Evolutionary conservation across 2,329 filamentous ascomycete genomes (phyloP).

Genomic region (Coniella vitis): DNA sequence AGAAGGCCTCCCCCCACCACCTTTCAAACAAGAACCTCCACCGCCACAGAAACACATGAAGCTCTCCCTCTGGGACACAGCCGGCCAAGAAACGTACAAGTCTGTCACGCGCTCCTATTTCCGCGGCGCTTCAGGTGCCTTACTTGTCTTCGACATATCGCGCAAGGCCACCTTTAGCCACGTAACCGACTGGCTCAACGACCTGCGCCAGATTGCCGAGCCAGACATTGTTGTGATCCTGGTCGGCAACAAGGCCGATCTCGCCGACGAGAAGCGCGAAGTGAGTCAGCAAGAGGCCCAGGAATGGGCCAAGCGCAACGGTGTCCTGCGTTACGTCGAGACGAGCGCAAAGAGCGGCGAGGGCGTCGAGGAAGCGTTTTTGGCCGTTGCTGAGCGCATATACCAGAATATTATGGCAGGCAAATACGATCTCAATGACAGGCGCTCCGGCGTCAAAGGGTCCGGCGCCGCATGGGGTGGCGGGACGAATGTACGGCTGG

Average conservation of each 20-base stretch:
- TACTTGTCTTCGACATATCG: constrained; percentile 93
- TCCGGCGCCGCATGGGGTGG: constrained; percentile 42
- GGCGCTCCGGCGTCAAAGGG: constrained; percentile 84
- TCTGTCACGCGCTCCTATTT: constrained; percentile 93
- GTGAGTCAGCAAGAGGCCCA: constrained; percentile 79
- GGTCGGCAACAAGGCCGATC: constrained; percentile 91
- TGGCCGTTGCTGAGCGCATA: constrained; percentile 90
- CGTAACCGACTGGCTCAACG: constrained; percentile 88
- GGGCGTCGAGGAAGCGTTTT: constrained; percentile 86
- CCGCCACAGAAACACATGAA: constrained; percentile 75
- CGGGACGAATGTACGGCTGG: constrained; percentile 38
- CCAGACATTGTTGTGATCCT: constrained; percentile 91
- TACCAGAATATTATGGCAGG: constrained; percentile 95
- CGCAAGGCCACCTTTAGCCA: constrained; percentile 78
- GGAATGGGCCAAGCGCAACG: constrained; percentile 80
- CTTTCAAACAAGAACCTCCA: constrained; percentile 22
- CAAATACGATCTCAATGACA: constrained; percentile 88
- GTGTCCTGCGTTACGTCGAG: constrained; percentile 89
- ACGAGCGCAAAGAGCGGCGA: constrained; percentile 94
- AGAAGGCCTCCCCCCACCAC: constrained; percentile 48
- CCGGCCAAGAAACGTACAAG: constrained; percentile 96
- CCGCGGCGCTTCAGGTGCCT: constrained; percentile 62
- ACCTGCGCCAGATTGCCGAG: constrained; percentile 90
- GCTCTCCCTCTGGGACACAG: constrained; percentile 89
- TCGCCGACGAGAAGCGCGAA: constrained; percentile 68